Evolutionary conservation across 2,329 filamentous ascomycete genomes (phyloP).

Genomic region (Calonectria pseudoturangicola): DNA sequence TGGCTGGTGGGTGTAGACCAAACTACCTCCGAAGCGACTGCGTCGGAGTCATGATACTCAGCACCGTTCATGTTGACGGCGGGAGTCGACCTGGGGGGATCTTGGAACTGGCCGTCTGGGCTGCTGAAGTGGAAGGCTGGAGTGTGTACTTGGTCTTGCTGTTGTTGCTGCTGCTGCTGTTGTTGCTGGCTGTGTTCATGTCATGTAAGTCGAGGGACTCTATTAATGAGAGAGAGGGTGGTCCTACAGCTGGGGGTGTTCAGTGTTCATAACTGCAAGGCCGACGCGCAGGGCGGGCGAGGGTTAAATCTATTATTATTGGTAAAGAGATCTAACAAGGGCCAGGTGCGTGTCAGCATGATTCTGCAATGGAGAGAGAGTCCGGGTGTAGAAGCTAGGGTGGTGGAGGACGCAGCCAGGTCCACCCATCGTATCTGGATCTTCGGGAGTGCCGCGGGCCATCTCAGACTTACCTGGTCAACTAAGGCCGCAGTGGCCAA

Average conservation of each 20-base stretch:
- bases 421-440: constrained; percentile 56
- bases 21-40: constrained; percentile 66
- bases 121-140: constrained; percentile 68
- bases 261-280: constrained; percentile 67
- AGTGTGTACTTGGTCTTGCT: constrained; percentile 62
- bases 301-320: constrained; percentile 53
- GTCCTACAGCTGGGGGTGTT: constrained; percentile 72
- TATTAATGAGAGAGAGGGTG: constrained; percentile 52
- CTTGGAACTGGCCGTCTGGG: constrained; percentile 69
- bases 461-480: constrained; percentile 55
- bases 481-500: constrained; percentile 57
- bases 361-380: constrained; percentile 48
- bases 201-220: constrained; percentile 51
- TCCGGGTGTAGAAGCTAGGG: constrained; percentile 51
- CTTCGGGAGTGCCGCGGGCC: constrained; percentile 56
- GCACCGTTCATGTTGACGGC: constrained; percentile 67
- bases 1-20: constrained; percentile 75
- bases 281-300: constrained; percentile 45
- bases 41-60: constrained; percentile 70
- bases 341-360: constrained; percentile 54
- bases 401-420: constrained; percentile 44
- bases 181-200: constrained; percentile 53
- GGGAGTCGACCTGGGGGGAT: constrained; percentile 65
- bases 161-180: constrained; percentile 52
- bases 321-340: constrained; percentile 52